Conservation (phyloP, 2,329 filamentous ascomycete genomes). For the Cladorrhinum sp. region DNA sequence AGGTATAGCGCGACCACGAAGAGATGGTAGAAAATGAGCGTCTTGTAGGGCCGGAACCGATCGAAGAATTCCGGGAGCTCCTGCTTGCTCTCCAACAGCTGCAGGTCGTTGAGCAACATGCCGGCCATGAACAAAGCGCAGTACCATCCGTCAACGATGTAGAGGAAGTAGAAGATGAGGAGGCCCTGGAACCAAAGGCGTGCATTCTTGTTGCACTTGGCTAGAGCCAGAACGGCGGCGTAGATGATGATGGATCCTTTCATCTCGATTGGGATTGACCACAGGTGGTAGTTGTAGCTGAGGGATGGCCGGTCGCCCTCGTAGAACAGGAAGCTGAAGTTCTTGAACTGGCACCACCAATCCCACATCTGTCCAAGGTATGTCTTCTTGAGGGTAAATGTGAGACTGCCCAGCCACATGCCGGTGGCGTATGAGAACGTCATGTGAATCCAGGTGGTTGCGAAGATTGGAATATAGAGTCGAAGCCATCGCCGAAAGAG, state of each 20-base stretch:
- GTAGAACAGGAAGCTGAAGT: constrained; percentile 64
- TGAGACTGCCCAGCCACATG: constrained; percentile 34
- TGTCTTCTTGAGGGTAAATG: constrained; percentile 35
- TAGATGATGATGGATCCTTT: constrained; percentile 63
- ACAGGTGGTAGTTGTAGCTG: constrained; percentile 57
- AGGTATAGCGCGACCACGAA: constrained; percentile 53
- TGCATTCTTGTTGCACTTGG: constrained; percentile 50
- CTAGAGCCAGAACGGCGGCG: constrained; percentile 54
- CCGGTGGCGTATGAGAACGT: constrained; percentile 50
- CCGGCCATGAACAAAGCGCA: constrained; percentile 57
- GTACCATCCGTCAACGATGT: constrained; percentile 61
- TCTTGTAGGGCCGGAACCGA: constrained; percentile 44
- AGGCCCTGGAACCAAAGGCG: constrained; percentile 52
- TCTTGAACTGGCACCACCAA: constrained; percentile 56
- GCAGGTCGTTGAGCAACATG: constrained; percentile 59
- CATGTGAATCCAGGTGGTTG: constrained; percentile 51
- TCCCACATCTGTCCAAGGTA: constrained; percentile 47
- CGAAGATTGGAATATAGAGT: constrained; percentile 48
- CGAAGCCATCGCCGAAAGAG: constrained; percentile 46
- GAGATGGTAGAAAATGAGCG: constrained; percentile 49
- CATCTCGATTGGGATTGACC: constrained; percentile 62
- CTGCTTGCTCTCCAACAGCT: constrained; percentile 47
- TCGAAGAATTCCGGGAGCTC: constrained; percentile 49
- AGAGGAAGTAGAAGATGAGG: constrained; percentile 63
- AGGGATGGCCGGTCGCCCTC: constrained; percentile 51